Base-by-base conservation (phyloP, 2,329 filamentous ascomycete genomes). In the Acephala macrosclerotiorum region DNA sequence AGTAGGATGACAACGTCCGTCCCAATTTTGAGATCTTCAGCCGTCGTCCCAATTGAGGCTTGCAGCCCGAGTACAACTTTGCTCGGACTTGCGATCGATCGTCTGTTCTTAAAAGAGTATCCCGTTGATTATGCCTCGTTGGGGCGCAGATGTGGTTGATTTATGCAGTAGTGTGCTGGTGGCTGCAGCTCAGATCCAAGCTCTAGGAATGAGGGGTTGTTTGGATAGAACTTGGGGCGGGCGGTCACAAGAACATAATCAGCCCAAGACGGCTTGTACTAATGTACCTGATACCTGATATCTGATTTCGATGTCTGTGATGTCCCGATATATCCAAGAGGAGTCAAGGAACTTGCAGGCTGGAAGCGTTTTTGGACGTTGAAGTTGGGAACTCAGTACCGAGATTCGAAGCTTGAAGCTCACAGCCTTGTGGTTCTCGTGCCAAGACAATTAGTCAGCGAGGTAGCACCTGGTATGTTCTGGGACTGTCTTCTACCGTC, bases 111-210 rank as follows among this genome's bases (percentile, higher is more conserved):
- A 49, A 49, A 49, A 22, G 18, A 7, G n/a, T 49, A 20, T 49
- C 45, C 45, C 45, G 45, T 22, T 29, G 22, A 42, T 63, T 64
- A 66, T 57, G 61, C 58, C 63, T 29, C 57, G 36, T 42, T 57
- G 60, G 60, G 63, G 66, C 66, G 47, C 63, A 62, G 64, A 49
- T 35, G 56, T 51, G 33, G 35, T 59, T 61, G 53, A 59, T 60
- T 57, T 57, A 57, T 51, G 62, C 36, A 63, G 59, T 33, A 62
- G 49, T 56, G 60, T 64, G 67, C 60, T 64, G 61, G 64, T 65
- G 36, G 67, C 33, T 65, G 67, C 63, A 68, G 58, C 33, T 36
- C 29, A 40, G 60, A 29, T 60, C 56, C 47, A 42, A 25, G n/a
- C n/a, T 25, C 18, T n/a, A 49, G 45, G n/a, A 22, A 49, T 22